phyloP scores from a whole-genome alignment of 2,329 filamentous ascomycete genomes.

The Fusarium odoratissimum region DNA sequence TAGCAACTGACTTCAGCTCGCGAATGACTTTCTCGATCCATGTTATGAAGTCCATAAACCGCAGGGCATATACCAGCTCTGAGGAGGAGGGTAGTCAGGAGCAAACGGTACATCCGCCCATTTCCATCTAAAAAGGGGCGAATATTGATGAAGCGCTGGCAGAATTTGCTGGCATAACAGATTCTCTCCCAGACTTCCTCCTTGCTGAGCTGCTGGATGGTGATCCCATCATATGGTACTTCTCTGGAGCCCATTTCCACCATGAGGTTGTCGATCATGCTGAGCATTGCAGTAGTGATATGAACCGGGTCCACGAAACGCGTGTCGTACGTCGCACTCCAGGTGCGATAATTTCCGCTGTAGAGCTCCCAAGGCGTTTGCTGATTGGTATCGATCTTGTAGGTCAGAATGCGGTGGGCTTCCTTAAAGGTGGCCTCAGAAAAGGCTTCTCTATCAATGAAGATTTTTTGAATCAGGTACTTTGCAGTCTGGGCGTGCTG shows the following conservation, averaged over 20 bases:
- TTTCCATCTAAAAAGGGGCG: conserved; percentile 54
- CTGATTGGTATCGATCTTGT: neutral
- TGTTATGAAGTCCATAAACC: neutral
- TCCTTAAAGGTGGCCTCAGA: conserved; percentile 37
- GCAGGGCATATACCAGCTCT: conserved; percentile 31
- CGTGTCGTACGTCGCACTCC: conserved; percentile 14
- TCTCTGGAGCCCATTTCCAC: conserved; percentile 21
- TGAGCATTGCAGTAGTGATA: conserved; percentile 40
- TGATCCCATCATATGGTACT: too few species aligned
- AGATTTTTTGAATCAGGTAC: conserved; percentile 28
- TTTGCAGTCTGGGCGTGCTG: conserved; percentile 22
- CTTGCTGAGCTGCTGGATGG: too few species aligned
- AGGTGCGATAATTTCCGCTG: conserved; percentile 42
- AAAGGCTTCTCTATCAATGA: neutral
- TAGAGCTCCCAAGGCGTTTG: conserved; percentile 7
- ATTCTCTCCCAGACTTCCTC: neutral
- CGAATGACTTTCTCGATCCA: neutral
- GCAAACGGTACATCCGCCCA: conserved; percentile 48
- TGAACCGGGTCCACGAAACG: neutral
- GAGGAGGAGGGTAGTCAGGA: conserved; percentile 50
- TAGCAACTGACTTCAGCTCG: neutral
- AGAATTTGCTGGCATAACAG: conserved; percentile 40
- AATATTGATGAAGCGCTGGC: conserved; percentile 48
- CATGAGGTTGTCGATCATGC: conserved; percentile 31
- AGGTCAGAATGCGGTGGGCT: conserved; percentile 40